A percentile compares a stretch with the other conserved stretches of the same genome.
Evolutionary conservation across 208 protist genomes (phyloP).

Genomic region (Trypanosoma lewisi): DNA sequence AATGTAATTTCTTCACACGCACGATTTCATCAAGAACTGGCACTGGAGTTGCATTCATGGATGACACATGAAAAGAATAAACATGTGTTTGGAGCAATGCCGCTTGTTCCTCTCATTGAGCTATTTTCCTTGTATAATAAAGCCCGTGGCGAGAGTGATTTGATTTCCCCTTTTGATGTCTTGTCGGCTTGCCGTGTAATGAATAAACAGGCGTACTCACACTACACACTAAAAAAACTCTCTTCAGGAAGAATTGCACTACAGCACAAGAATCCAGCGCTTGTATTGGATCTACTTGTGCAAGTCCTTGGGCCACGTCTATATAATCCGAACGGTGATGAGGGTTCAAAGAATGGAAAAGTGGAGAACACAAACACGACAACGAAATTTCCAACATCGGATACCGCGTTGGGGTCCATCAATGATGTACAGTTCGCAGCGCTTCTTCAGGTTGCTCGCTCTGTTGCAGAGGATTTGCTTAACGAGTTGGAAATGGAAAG

Average conservation of each 20-base stretch:
- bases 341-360: neutral
- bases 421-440: constrained; percentile 67
- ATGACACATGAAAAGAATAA: constrained; percentile 79
- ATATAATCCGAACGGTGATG: constrained; percentile 1
- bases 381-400: constrained; percentile 34
- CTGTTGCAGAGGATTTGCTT: constrained; percentile 63
- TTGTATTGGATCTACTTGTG: constrained; percentile 52
- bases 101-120: constrained; percentile 77
- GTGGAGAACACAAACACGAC: constrained; percentile 20
- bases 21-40: constrained; percentile 61
- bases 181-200: constrained; percentile 57
- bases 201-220: constrained; percentile 30
- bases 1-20: constrained; percentile 4
- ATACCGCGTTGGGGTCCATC: constrained; percentile 36
- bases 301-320: constrained; percentile 58
- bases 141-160: constrained; percentile 63
- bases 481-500: constrained; percentile 42
- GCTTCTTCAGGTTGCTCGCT: constrained; percentile 43
- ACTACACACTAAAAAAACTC: constrained; percentile 60
- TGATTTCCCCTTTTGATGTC: constrained; percentile 79
- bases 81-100: constrained; percentile 65
- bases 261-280: constrained; percentile 53
- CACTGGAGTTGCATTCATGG: constrained; percentile 74
- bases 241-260: constrained; percentile 72
- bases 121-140: constrained; percentile 86